Conservation (phyloP, 1,284 basidiomycete genomes). For the Ceratobasidium sp. region DNA sequence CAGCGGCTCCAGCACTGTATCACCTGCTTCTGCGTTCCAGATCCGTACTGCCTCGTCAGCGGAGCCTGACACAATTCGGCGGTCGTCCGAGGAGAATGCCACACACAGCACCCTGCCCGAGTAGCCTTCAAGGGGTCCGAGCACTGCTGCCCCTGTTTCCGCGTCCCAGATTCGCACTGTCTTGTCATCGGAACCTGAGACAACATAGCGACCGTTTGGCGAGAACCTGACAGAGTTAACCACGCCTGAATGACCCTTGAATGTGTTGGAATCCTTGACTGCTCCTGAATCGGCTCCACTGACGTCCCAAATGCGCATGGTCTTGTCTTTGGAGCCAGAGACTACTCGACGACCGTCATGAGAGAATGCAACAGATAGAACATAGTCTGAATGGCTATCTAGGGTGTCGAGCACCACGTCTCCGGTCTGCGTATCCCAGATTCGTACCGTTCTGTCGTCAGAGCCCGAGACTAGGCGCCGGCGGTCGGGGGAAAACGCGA, state of each 20-base stretch:
- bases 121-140: neutral
- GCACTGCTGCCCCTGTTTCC: neutral
- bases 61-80: conserved; percentile 6
- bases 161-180: conserved; percentile 16
- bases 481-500: conserved; percentile 32
- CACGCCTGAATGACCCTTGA: conserved; percentile 26
- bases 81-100: conserved; percentile 38
- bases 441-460: conserved; percentile 16
- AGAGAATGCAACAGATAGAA: conserved; percentile 29
- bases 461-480: conserved; percentile 13
- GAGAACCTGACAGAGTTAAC: conserved; percentile 41
- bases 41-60: conserved; percentile 11
- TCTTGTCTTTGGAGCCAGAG: conserved; percentile 11
- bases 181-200: conserved; percentile 9
- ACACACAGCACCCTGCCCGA: neutral
- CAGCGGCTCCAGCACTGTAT: neutral
- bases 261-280: neutral
- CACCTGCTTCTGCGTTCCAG: conserved; percentile 17
- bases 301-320: conserved; percentile 32
- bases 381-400: neutral
- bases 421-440: conserved; percentile 9
- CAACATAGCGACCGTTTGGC: conserved; percentile 24
- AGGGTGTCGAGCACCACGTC: neutral
- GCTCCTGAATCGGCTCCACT: neutral
- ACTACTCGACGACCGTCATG: conserved; percentile 25